Evolutionary conservation across 768 basidiomycete genomes (phyloP), one percentile per base, ranked within the genome.

Genomic region (Termitomyces sp.): DNA sequence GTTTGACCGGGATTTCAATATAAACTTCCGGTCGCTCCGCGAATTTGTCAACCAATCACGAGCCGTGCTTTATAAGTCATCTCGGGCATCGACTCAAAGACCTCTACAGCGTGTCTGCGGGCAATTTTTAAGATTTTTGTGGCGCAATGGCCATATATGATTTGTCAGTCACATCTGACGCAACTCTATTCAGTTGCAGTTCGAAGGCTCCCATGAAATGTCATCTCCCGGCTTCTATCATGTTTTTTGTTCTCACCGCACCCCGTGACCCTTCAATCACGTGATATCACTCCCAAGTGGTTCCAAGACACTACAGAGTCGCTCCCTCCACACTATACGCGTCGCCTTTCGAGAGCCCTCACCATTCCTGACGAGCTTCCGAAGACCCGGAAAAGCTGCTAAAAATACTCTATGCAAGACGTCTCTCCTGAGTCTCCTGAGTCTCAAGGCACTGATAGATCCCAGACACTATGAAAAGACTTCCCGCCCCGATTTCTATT

Each of bases 1-100:
- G 49, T 48, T 59, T 60, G 59, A 48, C 44, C 60, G 58, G 45
- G 60, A 59, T 56, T 60, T 38, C 35, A 52, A 55, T 54, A 54
- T 54, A 48, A 46, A 59, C 23, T 32, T 54, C 57, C 46, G 38
- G 35, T 19, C 31, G 35, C 21, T 31, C 53, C 57, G 56, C 46
- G n/a, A 49, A 53, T 61, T 61, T 60, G 57, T 61, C 60, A 65
- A 60, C 62, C 62, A 65, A 63, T 65, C 62, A 65, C 60, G 59
- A 54, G 54, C 50, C 29, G 42, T 38, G 54, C 29, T 59, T 62
- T 58, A 59, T 58, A 56, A 59, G 40, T 10, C 40, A 3, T 32
- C 43, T n/a, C 32, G 12, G 25, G 19, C 38, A 5, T 29, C 34
- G 6, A 29, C 29, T 29, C 29, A 29, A 29, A 7, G 29, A 7